Conservation (phyloP, 768 basidiomycete genomes). For the Terana coerulea region DNA sequence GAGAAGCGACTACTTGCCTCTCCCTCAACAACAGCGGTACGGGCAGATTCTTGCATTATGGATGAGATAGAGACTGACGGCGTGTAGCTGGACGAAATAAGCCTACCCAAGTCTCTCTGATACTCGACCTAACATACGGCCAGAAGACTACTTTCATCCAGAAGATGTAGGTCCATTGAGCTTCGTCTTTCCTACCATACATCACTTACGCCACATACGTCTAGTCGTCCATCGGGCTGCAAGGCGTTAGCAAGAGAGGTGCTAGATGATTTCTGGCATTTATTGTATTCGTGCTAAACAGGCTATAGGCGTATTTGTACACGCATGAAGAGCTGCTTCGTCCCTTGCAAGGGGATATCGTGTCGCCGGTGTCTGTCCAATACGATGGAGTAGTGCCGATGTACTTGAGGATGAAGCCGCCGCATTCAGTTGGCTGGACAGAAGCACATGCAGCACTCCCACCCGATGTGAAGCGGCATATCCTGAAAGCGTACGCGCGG, state of each 20-base stretch:
- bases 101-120: background rate
- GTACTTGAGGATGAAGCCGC: too few relatives aligned
- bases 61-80: too few relatives aligned
- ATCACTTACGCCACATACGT: background rate
- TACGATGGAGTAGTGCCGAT: too few relatives aligned
- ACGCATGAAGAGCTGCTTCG: conserved; percentile 17
- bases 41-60: too few relatives aligned
- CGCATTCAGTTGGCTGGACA: too few relatives aligned
- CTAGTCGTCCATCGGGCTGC: background rate
- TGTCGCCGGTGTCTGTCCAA: conserved; percentile 18
- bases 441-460: too few relatives aligned
- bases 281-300: background rate
- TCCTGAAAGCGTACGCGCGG: conserved; percentile 18
- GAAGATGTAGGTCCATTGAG: background rate
- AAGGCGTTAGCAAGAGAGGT: background rate
- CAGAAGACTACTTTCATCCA: background rate
- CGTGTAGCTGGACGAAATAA: background rate
- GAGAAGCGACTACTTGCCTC: too few relatives aligned
- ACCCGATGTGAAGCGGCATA: conserved; percentile 14
- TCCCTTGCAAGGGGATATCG: conserved; percentile 20
- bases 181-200: background rate
- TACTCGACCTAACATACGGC: background rate
- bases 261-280: too few relatives aligned
- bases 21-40: too few relatives aligned
- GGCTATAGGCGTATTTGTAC: conserved; percentile 16